Conservation (phyloP, 148 eudicot species). For the Polygonum maritimum region DNA sequence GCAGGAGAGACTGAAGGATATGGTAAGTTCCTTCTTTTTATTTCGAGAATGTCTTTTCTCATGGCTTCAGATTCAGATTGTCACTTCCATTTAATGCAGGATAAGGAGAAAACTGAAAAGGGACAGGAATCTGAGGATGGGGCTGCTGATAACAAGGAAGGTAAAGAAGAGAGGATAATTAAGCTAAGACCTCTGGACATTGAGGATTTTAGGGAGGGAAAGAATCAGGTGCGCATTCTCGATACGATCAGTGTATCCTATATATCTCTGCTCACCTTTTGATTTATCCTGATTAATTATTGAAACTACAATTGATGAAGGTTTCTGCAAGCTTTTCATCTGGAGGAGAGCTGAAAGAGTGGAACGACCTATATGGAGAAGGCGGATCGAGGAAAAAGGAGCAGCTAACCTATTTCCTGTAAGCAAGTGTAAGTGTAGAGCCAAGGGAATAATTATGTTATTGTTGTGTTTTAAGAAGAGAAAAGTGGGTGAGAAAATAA, state of each 20-base stretch:
- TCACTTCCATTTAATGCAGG: constrained; percentile 23
- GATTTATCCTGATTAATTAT: background rate
- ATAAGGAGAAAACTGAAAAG: constrained; percentile 32
- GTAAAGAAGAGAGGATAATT: constrained; percentile 41
- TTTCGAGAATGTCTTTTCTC: background rate
- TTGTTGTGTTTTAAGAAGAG: too few species aligned
- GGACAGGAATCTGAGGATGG: constrained; percentile 16
- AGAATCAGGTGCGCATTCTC: constrained; percentile 45
- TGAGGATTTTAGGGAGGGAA: constrained; percentile 73
- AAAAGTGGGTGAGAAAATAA: too few species aligned
- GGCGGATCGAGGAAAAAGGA: constrained; percentile 93
- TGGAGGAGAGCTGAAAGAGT: constrained; percentile 74
- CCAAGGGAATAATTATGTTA: background rate
- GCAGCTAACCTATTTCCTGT: constrained; percentile 72
- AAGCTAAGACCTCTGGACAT: constrained; percentile 62
- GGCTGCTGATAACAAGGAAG: constrained; percentile 16
- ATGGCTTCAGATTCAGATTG: background rate
- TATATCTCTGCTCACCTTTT: background rate
- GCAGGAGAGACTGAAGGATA: constrained; percentile 75
- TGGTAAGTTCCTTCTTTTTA: constrained; percentile 24
- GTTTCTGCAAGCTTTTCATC: constrained; percentile 87
- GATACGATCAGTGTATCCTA: background rate
- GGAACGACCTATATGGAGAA: constrained; percentile 84
- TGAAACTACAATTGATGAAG: constrained; percentile 21
- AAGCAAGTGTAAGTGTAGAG: background rate